These are phyloP conservation scores for Neophaeococcomyces mojaviensis DNA, from an alignment of 2,329 filamentous ascomycete species.

Conservation along the genomic window DNA sequence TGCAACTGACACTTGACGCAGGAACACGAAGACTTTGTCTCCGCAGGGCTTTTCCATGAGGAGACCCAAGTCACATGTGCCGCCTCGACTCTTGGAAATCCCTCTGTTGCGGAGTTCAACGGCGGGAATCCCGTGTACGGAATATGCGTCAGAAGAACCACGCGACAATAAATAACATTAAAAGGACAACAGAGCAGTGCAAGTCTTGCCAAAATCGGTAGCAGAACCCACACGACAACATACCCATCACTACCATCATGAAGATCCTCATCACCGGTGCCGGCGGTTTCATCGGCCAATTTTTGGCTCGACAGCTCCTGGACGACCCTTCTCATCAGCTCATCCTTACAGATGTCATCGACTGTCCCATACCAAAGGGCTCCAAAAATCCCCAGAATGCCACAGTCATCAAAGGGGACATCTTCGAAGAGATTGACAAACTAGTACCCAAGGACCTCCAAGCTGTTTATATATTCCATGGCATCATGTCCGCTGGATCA, in stretches of 20 bases:
- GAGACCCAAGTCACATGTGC: background rate
- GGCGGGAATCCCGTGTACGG: conserved; percentile 5
- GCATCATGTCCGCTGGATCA: conserved; percentile 59
- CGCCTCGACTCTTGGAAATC: background rate
- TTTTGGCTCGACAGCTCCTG: conserved; percentile 50
- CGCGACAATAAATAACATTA: background rate
- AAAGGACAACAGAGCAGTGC: background rate
- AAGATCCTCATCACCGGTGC: conserved; percentile 57
- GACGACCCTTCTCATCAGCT: conserved; percentile 41
- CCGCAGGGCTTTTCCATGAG: background rate
- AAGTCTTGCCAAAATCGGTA: background rate
- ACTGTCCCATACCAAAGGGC: conserved; percentile 44
- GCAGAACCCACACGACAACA: background rate
- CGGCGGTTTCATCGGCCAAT: conserved; percentile 58
- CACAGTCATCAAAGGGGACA: conserved; percentile 45
- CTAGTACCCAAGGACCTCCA: conserved; percentile 38
- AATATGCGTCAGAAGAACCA: background rate
- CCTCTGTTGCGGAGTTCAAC: conserved; percentile 4
- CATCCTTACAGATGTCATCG: conserved; percentile 51
- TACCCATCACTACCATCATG: conserved; percentile 24
- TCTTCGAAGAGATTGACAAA: conserved; percentile 37
- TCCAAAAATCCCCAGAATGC: conserved; percentile 45
- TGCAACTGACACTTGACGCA: too few species aligned
- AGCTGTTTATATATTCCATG: conserved; percentile 56
- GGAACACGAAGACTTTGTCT: background rate